Base-by-base conservation (phyloP, 768 basidiomycete species). In the Mycena filopes region DNA sequence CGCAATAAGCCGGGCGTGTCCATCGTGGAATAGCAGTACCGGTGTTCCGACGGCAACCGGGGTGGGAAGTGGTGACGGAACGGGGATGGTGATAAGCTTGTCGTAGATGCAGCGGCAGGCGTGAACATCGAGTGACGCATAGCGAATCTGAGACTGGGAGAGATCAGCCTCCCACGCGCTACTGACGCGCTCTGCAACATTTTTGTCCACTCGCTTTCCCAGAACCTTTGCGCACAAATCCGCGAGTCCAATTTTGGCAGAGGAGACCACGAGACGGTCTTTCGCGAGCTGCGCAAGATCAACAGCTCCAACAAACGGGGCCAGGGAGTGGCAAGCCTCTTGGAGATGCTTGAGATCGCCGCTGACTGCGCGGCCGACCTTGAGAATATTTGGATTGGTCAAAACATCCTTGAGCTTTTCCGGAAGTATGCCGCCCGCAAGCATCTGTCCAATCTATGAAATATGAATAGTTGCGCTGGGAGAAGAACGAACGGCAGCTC, bases 211-310 rank as follows among this genome's bases (percentile, higher is more conserved):
- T 63, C 63, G 29, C 47, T 60, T 61, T 0, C 63, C 45, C 4
- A 81, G 71, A 28, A 79, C 68, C 1, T 28, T 23, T 28, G 74
- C 78, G 45, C 64, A 72, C 2, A 80, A 67, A 53, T 80, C 78
- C 2, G 73, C 67, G 23, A 80, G 73, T n/a, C 77, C 56, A 29
- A 66, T 57, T 43, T 62, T 63, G 7, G 73, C 72, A 62, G 60
- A 65, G 1, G 55, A 40, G 1, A 71, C 51, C 11, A 73, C 23
- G 8, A 65, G 54, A 5, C 71, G 63, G 5, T 75, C 71, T 53
- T 79, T 79, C 3, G 66, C 66, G 5, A 56, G 16, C 9, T 38
- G 49, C 2, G 60, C 66, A 2, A 67, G 29, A n/a, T 67, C 66
- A 18, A 67, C 20, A 18, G 48, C 66, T 25, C 66, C 66, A 15